phyloP scores from a whole-genome alignment of 1,139 yeast genomes.

The Candida albicans region DNA sequence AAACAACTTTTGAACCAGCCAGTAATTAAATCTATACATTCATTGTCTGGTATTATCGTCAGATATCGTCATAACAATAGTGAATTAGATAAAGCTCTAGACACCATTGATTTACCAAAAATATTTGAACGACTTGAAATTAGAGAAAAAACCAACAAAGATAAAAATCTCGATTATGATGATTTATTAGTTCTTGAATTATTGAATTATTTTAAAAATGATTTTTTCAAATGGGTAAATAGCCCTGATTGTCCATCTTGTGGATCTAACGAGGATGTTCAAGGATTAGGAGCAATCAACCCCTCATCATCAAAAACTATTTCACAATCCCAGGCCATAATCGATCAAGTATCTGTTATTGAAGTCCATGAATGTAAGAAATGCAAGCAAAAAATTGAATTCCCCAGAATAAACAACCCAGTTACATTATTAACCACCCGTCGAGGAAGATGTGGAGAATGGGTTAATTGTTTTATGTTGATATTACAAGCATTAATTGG shows the following conservation, averaged over 20 bases:
- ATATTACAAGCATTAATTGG: constrained; percentile 58
- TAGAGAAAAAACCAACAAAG: constrained; percentile 20
- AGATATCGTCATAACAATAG: constrained; percentile 8
- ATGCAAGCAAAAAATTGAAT: constrained; percentile 52
- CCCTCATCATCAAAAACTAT: not conserved
- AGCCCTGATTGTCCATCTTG: constrained; percentile 66
- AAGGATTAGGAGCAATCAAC: constrained; percentile 15
- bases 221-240: constrained; percentile 83
- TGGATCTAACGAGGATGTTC: constrained; percentile 15
- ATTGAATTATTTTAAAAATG: constrained; percentile 73
- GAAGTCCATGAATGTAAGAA: constrained; percentile 63
- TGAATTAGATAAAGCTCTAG: constrained; percentile 12
- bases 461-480: constrained; percentile 83
- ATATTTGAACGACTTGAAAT: constrained; percentile 39
- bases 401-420: constrained; percentile 77
- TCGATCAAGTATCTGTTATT: constrained; percentile 33
- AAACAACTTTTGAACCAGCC: constrained; percentile 4
- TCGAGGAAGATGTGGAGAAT: constrained; percentile 90
- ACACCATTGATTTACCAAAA: constrained; percentile 33
- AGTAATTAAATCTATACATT: constrained; percentile 8
- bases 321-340: constrained; percentile 18
- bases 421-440: constrained; percentile 58
- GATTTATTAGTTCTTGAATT: constrained; percentile 71
- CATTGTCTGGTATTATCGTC: constrained; percentile 7
- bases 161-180: constrained; percentile 44